Evolutionary conservation across 495 filamentous ascomycete species (phyloP).

Genomic region (Podospora fimiseda): DNA sequence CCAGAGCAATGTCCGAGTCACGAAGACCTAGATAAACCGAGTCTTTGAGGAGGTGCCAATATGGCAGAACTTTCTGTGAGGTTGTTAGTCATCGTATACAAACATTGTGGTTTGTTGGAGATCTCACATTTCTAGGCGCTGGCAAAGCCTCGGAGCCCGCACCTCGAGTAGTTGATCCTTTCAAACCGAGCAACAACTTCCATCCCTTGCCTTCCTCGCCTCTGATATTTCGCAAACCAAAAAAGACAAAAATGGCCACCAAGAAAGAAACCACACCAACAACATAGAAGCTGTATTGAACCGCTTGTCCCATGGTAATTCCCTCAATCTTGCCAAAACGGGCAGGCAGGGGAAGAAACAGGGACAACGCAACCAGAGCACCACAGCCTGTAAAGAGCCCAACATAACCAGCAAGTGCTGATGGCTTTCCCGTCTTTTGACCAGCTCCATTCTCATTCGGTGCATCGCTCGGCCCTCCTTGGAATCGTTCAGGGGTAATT

Average conservation of each 20-base stretch:
- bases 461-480: slow-evolving; percentile 15
- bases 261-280: slow-evolving; percentile 66
- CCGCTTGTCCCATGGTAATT: slow-evolving; percentile 57
- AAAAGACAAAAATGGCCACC: slow-evolving; percentile 66
- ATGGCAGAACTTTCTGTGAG: slow-evolving; percentile 32
- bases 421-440: slow-evolving; percentile 31
- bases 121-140: slow-evolving; percentile 13
- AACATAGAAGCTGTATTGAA: slow-evolving; percentile 77
- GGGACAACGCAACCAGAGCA: slow-evolving; percentile 69
- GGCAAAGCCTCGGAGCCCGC: slow-evolving; percentile 6
- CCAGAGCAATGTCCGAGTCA: slow-evolving; percentile 71
- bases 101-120: background rate
- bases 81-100: background rate
- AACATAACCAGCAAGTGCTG: slow-evolving; percentile 79
- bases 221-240: slow-evolving; percentile 71
- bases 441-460: too few relatives aligned
- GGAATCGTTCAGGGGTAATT: slow-evolving; percentile 52
- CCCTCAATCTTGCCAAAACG: slow-evolving; percentile 61
- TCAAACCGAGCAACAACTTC: slow-evolving; percentile 42
- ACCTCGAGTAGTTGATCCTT: slow-evolving; percentile 12
- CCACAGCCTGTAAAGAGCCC: slow-evolving; percentile 90
- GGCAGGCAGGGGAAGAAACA: slow-evolving; percentile 84
- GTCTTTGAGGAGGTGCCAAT: slow-evolving; percentile 50
- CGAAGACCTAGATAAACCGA: slow-evolving; percentile 66
- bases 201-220: slow-evolving; percentile 74